These are phyloP conservation scores for Mycena belliarum DNA, from an alignment of 768 basidiomycete genomes.

Conservation along the genomic window DNA sequence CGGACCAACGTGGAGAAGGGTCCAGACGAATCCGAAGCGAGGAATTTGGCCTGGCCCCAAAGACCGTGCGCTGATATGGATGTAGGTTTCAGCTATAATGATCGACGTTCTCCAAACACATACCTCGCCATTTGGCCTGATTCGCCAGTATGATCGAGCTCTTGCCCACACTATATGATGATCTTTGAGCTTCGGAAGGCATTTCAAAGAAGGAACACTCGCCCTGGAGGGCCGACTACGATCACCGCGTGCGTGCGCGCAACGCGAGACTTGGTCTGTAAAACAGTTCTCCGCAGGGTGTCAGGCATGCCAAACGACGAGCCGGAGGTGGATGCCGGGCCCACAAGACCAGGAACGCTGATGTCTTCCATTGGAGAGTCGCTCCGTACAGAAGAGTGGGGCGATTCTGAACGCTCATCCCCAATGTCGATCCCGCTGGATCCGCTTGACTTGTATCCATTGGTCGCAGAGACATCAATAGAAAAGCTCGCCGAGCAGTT, in stretches of 20 bases:
- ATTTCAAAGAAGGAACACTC: slow-evolving; percentile 14
- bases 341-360: neutral
- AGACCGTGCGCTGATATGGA: slow-evolving; percentile 55
- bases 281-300: slow-evolving; percentile 44
- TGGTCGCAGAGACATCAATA: slow-evolving; percentile 42
- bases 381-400: slow-evolving; percentile 20
- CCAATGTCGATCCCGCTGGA: slow-evolving; percentile 6
- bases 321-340: slow-evolving; percentile 27
- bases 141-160: slow-evolving; percentile 69
- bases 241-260: slow-evolving; percentile 61
- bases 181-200: neutral
- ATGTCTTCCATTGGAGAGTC: slow-evolving; percentile 23
- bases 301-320: slow-evolving; percentile 41
- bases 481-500: slow-evolving; percentile 63
- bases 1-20: slow-evolving; percentile 68
- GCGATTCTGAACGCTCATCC: slow-evolving; percentile 35
- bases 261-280: slow-evolving; percentile 42
- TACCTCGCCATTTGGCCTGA: slow-evolving; percentile 73
- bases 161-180: slow-evolving; percentile 59
- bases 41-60: slow-evolving; percentile 79
- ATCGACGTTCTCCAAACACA: slow-evolving; percentile 16
- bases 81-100: neutral
- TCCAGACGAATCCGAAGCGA: slow-evolving; percentile 55
- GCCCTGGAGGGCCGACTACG: slow-evolving; percentile 68
- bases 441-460: slow-evolving; percentile 30